These are phyloP conservation scores for Trifolium subterraneum DNA, from an alignment of 306 rosid genomes.

Conservation along the genomic window DNA sequence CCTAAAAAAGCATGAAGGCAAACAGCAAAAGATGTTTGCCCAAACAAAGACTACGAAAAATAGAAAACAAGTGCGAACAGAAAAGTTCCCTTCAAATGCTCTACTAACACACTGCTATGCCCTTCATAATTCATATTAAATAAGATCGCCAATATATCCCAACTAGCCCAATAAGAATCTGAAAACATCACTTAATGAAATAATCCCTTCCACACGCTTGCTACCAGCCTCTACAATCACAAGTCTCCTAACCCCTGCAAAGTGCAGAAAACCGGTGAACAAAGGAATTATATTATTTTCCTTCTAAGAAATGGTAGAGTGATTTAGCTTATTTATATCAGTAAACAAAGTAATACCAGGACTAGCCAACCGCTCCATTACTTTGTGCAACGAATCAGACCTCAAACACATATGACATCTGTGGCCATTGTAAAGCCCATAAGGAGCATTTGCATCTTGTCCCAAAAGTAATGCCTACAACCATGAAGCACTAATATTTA, in stretches of 20 bases:
- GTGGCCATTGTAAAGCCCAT: constrained; percentile 56
- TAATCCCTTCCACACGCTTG: constrained; percentile 89
- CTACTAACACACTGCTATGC: constrained; percentile 36
- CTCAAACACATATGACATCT: constrained; percentile 88
- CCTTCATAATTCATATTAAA: constrained; percentile 27
- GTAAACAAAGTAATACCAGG: constrained; percentile 62
- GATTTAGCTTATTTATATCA: neutral
- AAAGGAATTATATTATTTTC: constrained; percentile 11
- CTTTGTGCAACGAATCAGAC: constrained; percentile 79
- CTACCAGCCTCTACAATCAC: constrained; percentile 92
- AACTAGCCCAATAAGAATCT: constrained; percentile 71
- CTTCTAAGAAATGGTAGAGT: neutral
- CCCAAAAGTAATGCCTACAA: constrained; percentile 72
- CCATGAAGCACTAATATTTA: constrained; percentile 30
- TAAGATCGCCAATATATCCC: constrained; percentile 25
- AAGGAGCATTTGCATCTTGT: constrained; percentile 66
- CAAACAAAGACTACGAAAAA: constrained; percentile 39
- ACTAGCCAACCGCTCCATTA: constrained; percentile 75
- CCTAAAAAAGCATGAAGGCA: constrained; percentile 46
- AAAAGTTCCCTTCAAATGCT: constrained; percentile 41
- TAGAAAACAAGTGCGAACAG: constrained; percentile 42
- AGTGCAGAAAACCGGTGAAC: constrained; percentile 33
- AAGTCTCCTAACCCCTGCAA: constrained; percentile 80
- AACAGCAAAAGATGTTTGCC: constrained; percentile 43
- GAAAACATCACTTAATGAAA: constrained; percentile 82